Base-by-base conservation (phyloP, 768 basidiomycete genomes). In the Mycena amicta region DNA sequence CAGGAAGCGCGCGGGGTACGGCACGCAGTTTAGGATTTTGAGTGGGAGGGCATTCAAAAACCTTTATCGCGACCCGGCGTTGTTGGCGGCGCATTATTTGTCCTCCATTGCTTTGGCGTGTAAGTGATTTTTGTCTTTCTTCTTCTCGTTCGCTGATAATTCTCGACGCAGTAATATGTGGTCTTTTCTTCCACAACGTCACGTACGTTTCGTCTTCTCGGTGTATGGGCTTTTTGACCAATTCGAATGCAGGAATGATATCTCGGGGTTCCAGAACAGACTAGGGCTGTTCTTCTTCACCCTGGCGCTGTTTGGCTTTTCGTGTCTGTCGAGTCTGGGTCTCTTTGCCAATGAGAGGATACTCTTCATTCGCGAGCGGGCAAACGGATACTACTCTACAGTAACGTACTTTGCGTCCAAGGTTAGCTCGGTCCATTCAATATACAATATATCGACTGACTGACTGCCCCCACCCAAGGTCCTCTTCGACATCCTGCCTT, bases 11-110 rank as follows among this genome's bases (percentile, higher is more conserved):
- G 97, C 96, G 5, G 89, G 83, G 61, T 94, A 88, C 84, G 80
- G 79, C 41, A 95, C 90, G 18, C 97, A 99, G 76, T 98, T 99
- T 68, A 83, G 84, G 70, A 95, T 98, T 56, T 75, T 99, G 70
- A 97, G 94, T 70, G 95, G 95, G 25, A 76, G 97, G 56, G 95
- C 96, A 22, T 98, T 99, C 82, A 98, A 98, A 83, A 98, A 98
- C 68, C 73, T 99, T 59, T 98, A 99, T 71, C 81, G 96, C 25
- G 94, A 99, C 67, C 96, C 96, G 0, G 89, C 95, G 49, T 73
- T 99, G 55, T 80, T 99, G 78, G 82, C 87, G 2, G 89, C 95
- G 5, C 97, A 99, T 75, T 99, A 98, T 74, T 67, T 87, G 41
- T 87, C 92, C 5, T 86, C 95, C 1, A 84, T 98, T 63, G 81